These are phyloP conservation scores for Fraxinus quadrangulata DNA, from an alignment of 257 asterid species.

Conservation along the genomic window DNA sequence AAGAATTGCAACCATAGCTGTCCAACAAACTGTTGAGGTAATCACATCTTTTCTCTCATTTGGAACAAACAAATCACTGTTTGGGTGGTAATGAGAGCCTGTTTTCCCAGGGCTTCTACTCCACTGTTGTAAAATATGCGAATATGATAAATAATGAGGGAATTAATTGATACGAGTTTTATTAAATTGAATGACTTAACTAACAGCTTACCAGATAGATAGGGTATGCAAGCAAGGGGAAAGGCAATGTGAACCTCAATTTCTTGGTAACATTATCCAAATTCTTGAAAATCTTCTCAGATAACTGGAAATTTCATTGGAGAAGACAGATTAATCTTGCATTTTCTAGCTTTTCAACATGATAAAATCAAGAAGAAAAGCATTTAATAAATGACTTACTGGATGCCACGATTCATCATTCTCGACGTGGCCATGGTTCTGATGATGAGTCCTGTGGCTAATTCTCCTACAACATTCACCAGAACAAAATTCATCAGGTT, in stretches of 20 bases:
- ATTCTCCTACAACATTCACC: conserved; percentile 63
- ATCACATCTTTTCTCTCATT: conserved; percentile 77
- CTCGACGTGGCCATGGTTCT: conserved; percentile 97
- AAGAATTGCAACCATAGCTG: conserved; percentile 79
- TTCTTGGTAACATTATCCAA: conserved; percentile 60
- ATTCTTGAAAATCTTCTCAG: conserved; percentile 59
- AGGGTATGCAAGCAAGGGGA: conserved; percentile 91
- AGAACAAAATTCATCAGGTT: not conserved
- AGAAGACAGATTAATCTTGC: conserved; percentile 10
- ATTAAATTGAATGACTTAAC: not conserved
- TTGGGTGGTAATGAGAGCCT: conserved; percentile 90
- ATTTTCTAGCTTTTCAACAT: not conserved
- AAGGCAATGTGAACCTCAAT: conserved; percentile 83
- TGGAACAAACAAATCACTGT: conserved; percentile 80
- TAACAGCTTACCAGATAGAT: conserved; percentile 64
- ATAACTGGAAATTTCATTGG: conserved; percentile 39
- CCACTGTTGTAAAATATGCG: conserved; percentile 57
- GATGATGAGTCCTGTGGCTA: conserved; percentile 97
- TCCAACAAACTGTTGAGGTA: conserved; percentile 86
- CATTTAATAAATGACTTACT: conserved; percentile 38
- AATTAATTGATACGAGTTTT: not conserved
- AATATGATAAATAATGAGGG: not conserved
- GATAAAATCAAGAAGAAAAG: not conserved
- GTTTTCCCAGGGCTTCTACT: conserved; percentile 85
- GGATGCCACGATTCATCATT: conserved; percentile 97